phyloP scores from a whole-genome alignment of 2,329 filamentous ascomycete species.

The Diplodia corticola region DNA sequence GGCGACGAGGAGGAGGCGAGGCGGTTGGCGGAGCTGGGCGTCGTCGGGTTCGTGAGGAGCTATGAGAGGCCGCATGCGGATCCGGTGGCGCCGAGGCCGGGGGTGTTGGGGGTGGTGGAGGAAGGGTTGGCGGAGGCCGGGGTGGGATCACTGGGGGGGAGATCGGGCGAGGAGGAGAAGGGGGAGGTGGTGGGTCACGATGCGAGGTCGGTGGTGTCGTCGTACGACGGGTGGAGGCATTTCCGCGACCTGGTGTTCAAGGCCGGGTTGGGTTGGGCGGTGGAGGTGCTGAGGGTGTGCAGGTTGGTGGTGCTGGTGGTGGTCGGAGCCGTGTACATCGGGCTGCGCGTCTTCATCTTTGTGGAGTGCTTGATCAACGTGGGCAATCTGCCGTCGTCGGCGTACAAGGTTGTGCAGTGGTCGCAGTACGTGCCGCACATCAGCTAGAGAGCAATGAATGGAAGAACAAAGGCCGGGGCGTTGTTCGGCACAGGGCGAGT shows the following conservation, averaged over 20 bases:
- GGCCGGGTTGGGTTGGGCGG: not conserved
- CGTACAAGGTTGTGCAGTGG: slow-evolving; percentile 27
- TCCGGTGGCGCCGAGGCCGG: not conserved
- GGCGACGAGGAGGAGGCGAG: not conserved
- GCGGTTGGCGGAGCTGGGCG: not conserved
- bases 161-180: too few species aligned
- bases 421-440: slow-evolving; percentile 18
- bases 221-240: not conserved
- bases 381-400: slow-evolving; percentile 25
- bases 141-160: too few species aligned
- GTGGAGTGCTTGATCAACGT: slow-evolving; percentile 30
- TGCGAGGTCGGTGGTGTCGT: not conserved
- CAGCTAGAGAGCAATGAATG: not conserved
- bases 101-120: not conserved
- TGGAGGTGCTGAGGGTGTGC: slow-evolving; percentile 26
- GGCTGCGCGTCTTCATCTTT: slow-evolving; percentile 25
- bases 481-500: not conserved
- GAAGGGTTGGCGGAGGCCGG: not conserved
- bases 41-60: not conserved
- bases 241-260: not conserved
- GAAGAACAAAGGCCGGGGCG: too few species aligned
- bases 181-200: not conserved
- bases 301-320: slow-evolving; percentile 29
- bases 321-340: slow-evolving; percentile 25
- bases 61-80: not conserved